Base-by-base conservation (phyloP, 2,329 filamentous ascomycete genomes). In the Gnomoniopsis smithogilvyi region DNA sequence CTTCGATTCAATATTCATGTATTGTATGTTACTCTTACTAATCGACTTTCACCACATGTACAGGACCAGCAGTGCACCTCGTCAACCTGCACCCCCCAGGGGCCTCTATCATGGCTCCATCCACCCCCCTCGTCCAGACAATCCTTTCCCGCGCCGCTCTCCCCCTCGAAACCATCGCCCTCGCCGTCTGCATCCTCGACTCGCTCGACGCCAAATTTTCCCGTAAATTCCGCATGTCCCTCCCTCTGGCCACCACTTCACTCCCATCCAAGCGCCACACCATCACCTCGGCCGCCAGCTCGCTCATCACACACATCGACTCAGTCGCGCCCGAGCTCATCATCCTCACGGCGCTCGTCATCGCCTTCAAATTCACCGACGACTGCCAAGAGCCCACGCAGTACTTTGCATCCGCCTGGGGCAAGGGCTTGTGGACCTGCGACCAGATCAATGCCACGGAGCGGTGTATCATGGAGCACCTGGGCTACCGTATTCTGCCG, bases 151-250 rank as follows among this genome's bases (percentile, higher is more conserved):
- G 83, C 63, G 80, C 85, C 58, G 73, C 78, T 56, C 74, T 88
- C 26, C 80, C 84, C 3, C 77, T 85, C 67, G 83, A 88, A 67
- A 84, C 80, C 24, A 76, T 89, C 50, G 86, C 86, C 48, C 75
- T 89, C 41, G 85, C 85, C 38, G 84, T 86, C 43, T 87, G 84
- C 75, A 83, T 89, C 52, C 78, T 89, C 64, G 86, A 89, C 68
- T 85, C 84, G 45, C 77, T 89, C 62, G 81, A 83, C 70, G 78
- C 80, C 51, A 82, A 80, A 60, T 89, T 89, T 69, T 82, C 85
- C 50, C 79, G 83, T 36, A 78, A 74, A 59, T 89, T 85, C 85
- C 81, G 86, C 22, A 75, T 83, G 58, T 77, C 78, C 2, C 86
- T 83, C 64, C 85, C 85, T 0, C 72, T 85, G 19, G 66, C 67